Evolutionary conservation across 2,329 filamentous ascomycete genomes (phyloP), one percentile per base, ranked within the genome.

Genomic region (Cladosporium sp.): DNA sequence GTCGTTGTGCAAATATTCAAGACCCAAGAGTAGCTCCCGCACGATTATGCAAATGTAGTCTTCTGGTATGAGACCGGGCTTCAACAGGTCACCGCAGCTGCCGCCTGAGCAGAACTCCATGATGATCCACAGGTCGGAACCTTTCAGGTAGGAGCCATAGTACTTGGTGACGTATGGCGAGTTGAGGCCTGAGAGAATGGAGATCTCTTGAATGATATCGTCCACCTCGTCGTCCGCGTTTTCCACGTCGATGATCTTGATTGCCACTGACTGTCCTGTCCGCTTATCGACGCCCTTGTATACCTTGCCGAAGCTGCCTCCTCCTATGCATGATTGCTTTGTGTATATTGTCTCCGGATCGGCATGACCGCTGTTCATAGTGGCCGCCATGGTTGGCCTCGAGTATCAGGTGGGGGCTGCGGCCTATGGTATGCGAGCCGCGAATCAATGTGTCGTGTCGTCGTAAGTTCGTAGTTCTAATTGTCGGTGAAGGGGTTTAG

Each of bases 51-150:
- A 89, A 64, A 98, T 97, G 70, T 97, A 96, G 61, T 95, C 90
- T 72, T 98, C 93, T 16, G 85, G 83, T 56, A 98, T 92, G 38
- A 85, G 74, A 19, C 93, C 93, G 0, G 93, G 90, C 74, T 95
- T 95, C 85, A 98, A 87, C 56, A 98, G 75, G 68, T 97, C 93
- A 44, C 89, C 90, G 67, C 93, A 97, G 72, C 92, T 97, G 4
- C 93, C 93, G 18, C 93, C 93, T 1, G 92, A 91, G 72, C 93
- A 98, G 66, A 93, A 98, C 71, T 98, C 93, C 93, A 98, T 98
- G 69, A 97, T 90, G 63, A 98, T 98, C 93, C 93, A 98, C 64
- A 98, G 75, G 74, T 97, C 89, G 2, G 91, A 93, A 19, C 92
- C 93, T 66, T 95, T 95, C 61, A 95, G 83, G 67, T 93, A 97